A percentile compares a stretch with the other conserved stretches of the same genome.
Conservation (phyloP, 129 eudicot genomes). For the Lactuca saligna region DNA sequence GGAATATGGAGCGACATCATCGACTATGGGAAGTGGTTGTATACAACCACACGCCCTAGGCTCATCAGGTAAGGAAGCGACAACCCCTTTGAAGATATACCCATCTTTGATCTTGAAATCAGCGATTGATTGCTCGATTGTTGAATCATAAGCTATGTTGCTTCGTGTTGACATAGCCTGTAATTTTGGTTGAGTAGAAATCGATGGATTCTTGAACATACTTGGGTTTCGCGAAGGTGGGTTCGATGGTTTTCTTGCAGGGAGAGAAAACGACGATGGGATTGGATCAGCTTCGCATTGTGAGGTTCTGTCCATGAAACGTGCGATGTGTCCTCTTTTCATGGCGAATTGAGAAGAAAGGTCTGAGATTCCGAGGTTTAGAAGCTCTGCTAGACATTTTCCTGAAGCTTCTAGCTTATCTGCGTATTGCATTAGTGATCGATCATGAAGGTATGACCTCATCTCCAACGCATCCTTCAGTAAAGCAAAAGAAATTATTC, state of each 20-base stretch:
- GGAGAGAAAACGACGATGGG: slow-evolving; percentile 48
- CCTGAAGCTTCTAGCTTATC: slow-evolving; percentile 71
- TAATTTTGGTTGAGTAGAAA: slow-evolving; percentile 47
- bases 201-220: slow-evolving; percentile 32
- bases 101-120: slow-evolving; percentile 76
- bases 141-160: slow-evolving; percentile 44
- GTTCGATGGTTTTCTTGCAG: slow-evolving; percentile 35
- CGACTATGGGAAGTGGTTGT: slow-evolving; percentile 60
- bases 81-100: slow-evolving; percentile 68
- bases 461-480: slow-evolving; percentile 76
- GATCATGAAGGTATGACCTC: slow-evolving; percentile 87
- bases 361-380: slow-evolving; percentile 47
- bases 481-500: slow-evolving; percentile 1
- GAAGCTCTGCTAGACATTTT: slow-evolving; percentile 67
- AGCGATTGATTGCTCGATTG: slow-evolving; percentile 65
- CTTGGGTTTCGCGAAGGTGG: slow-evolving; percentile 51
- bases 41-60: slow-evolving; percentile 78
- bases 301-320: slow-evolving; percentile 55
- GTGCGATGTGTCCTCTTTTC: slow-evolving; percentile 87
- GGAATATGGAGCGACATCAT: slow-evolving; percentile 75
- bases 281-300: slow-evolving; percentile 51
- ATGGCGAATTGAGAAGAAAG: slow-evolving; percentile 60
- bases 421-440: slow-evolving; percentile 67
- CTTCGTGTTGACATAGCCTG: slow-evolving; percentile 41
- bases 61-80: slow-evolving; percentile 69